Percentiles rank a stretch among this genome's conserved stretches.
phyloP scores from a whole-genome alignment of 139 green algal genomes.

The Spirogloea muscicola region DNA sequence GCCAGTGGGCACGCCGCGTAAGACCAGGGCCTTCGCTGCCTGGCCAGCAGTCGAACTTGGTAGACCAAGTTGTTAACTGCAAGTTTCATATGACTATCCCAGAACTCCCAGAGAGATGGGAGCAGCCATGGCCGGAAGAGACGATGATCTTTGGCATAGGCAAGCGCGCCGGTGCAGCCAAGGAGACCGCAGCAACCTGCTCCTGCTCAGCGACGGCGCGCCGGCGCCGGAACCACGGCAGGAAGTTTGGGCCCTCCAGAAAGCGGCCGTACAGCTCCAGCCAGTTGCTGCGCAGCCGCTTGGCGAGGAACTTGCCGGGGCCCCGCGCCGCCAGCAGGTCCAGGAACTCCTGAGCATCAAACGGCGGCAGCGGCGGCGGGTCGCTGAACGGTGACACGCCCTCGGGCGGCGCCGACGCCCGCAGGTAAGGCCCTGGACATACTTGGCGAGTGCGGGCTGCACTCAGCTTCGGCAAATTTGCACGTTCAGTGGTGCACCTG shows the following conservation, averaged over 20 bases:
- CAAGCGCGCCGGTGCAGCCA: no score
- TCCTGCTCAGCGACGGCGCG: constrained; percentile 34
- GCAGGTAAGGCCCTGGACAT: constrained; percentile 63
- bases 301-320: constrained; percentile 23
- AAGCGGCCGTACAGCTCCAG: constrained; percentile 69
- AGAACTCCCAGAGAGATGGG: no score
- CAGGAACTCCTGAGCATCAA: constrained; percentile 52
- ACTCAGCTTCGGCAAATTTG: no score
- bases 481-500: not conserved
- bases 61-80: no score
- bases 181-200: no score
- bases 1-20: no score
- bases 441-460: not conserved
- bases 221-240: constrained; percentile 61
- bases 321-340: constrained; percentile 18
- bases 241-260: constrained; percentile 62
- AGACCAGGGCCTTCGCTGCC: no score
- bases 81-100: no score
- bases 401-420: constrained; percentile 45
- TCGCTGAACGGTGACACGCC: constrained; percentile 22
- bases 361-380: constrained; percentile 46
- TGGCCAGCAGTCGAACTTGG: no score
- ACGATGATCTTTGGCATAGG: no score
- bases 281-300: constrained; percentile 41
- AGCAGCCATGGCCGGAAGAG: no score